These are phyloP conservation scores for Beauveria brongniartii DNA, from an alignment of 2,329 filamentous ascomycete genomes.

Conservation along the genomic window DNA sequence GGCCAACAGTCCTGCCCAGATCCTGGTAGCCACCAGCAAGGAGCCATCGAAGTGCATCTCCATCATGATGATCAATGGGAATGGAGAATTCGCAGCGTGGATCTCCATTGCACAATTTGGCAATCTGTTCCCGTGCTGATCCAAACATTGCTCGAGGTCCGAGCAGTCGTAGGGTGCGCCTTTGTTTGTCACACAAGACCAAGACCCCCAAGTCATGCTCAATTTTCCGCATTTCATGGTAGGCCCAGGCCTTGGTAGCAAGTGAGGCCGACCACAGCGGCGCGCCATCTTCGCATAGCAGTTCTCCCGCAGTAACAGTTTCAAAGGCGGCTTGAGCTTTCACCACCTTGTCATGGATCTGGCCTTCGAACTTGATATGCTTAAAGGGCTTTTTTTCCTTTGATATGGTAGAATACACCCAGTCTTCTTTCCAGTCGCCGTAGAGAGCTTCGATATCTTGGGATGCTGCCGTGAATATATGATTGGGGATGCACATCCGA, in stretches of 20 bases:
- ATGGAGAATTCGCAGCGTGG: constrained; percentile 3
- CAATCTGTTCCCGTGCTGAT: neutral
- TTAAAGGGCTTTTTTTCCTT: neutral
- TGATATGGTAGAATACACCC: neutral
- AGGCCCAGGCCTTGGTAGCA: constrained; percentile 8
- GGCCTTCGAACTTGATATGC: neutral
- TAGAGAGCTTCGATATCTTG: constrained; percentile 5
- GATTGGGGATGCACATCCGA: neutral
- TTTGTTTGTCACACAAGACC: neutral
- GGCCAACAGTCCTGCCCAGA: neutral
- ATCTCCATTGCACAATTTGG: neutral
- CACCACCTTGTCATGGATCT: neutral
- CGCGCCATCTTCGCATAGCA: constrained; percentile 1
- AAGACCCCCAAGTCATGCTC: neutral
- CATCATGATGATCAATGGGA: neutral
- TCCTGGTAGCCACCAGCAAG: neutral
- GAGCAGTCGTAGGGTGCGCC: neutral
- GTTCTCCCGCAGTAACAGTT: neutral
- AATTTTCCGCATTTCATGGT: neutral
- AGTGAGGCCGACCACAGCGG: constrained; percentile 7
- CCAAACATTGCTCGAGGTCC: neutral
- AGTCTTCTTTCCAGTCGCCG: neutral
- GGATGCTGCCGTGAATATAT: neutral
- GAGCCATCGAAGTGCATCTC: neutral
- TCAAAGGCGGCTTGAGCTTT: neutral